phyloP scores from a whole-genome alignment of 1,139 yeast genomes.

The Saccharomyces hybrid region DNA sequence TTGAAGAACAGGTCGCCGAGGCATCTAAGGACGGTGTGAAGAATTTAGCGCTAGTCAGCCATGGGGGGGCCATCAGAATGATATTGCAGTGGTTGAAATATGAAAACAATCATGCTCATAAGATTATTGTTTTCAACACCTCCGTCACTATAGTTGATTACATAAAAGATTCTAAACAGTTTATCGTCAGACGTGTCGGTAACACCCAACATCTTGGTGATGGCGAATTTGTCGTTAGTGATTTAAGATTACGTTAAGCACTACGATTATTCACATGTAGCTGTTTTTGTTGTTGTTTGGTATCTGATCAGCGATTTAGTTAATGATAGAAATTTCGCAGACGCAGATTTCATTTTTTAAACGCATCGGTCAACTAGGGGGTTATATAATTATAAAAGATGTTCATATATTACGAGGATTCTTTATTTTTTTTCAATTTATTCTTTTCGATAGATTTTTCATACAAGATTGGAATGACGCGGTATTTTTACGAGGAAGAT shows the following conservation, averaged over 20 bases:
- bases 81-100: conserved; percentile 40
- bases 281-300: no score
- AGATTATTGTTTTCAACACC: conserved; percentile 60
- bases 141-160: conserved; percentile 61
- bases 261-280: neutral
- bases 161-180: conserved; percentile 35
- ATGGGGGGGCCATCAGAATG: conserved; percentile 78
- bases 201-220: conserved; percentile 59
- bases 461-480: no score
- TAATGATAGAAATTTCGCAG: no score
- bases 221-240: conserved; percentile 44
- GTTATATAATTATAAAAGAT: no score
- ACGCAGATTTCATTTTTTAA: no score
- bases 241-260: conserved; percentile 37
- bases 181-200: conserved; percentile 47
- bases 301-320: no score
- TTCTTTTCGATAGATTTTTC: no score
- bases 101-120: conserved; percentile 32
- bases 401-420: no score
- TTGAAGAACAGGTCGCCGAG: conserved; percentile 39
- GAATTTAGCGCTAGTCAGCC: conserved; percentile 64
- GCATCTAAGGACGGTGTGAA: conserved; percentile 32
- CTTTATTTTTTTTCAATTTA: no score
- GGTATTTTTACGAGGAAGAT: no score
- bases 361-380: no score